Base-by-base conservation (phyloP, 805 yeast species). In the Starmerella sp. region DNA sequence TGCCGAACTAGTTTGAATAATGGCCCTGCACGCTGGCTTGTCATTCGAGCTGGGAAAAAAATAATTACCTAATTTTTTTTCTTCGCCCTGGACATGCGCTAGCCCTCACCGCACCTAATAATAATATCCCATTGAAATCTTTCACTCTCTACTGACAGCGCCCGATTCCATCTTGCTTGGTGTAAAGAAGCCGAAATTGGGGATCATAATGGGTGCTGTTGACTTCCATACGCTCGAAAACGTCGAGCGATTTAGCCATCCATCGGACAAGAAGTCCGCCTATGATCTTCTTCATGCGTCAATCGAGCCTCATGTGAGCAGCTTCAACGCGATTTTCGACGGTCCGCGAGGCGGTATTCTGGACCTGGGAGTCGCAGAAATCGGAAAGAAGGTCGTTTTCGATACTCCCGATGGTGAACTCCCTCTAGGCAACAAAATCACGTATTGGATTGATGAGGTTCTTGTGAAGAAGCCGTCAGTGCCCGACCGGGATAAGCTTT, bases 251-350 rank as follows among this genome's bases (percentile, higher is more conserved):
- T 93, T 88, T 73, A 78, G 79, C 63, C 82, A 86, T 67, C 98
- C 98, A 48, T 95, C 97, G 51, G 83, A 80, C 71, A 95, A 86
- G 65, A 79, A 84, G 67, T 76, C 87, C 34, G 86, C 86, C 7
- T 91, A 73, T 65, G 96, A 96, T 14, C 71, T 89, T 42, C 76
- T 93, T 38, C 78, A 79, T 56, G 95, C 88, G 59, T 97, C 98
- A 14, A 93, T 93, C 42, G 81, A 81, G 55, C 98, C 98, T 5
- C 98, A 93, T 69, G 79, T 93, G 54, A 97, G 95, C 8, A 91
- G 97, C 1, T 93, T 93, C 76, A 85, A 93, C 75, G 97, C 97
- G 5, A 75, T 93, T 55, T 86, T 95, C 29, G 95, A 86, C 56
- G 96, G 95, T 45, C 81, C 86, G 29, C 82, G 76, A 45, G 95